A percentile compares a stretch with the other conserved stretches of the same genome.
phyloP scores from a whole-genome alignment of 148 eudicot genomes.

The Talinum fruticosum region DNA sequence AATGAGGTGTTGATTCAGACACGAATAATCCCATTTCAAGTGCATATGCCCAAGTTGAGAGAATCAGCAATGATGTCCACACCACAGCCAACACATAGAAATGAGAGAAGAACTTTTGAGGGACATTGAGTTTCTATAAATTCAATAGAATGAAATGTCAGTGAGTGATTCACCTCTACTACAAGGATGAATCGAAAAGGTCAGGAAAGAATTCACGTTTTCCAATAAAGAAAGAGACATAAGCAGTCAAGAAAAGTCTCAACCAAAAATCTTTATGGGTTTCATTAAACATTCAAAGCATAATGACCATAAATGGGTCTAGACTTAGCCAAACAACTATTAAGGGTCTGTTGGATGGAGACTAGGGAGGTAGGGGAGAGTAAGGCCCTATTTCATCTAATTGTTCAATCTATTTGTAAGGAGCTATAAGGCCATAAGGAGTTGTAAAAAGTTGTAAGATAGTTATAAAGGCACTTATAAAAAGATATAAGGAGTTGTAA shows the following conservation, averaged over 20 bases:
- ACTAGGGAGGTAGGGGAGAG: too few species aligned
- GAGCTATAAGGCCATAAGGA: too few species aligned
- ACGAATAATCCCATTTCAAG: constrained; percentile 40
- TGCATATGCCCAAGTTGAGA: constrained; percentile 69
- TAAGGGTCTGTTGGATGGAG: too few species aligned
- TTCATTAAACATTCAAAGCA: too few species aligned
- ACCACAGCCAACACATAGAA: constrained; percentile 69
- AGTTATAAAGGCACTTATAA: too few species aligned
- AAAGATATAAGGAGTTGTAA: too few species aligned
- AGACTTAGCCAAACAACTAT: too few species aligned
- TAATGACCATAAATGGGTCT: too few species aligned
- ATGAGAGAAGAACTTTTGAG: constrained; percentile 77
- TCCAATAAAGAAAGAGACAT: background rate
- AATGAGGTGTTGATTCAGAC: constrained; percentile 49
- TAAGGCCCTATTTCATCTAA: too few species aligned
- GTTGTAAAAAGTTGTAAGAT: too few species aligned
- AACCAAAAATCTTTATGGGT: background rate
- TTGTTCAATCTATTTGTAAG: too few species aligned
- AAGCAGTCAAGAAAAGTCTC: background rate
- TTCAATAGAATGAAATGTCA: constrained; percentile 23
- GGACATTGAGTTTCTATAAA: constrained; percentile 72
- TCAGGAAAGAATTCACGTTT: background rate
- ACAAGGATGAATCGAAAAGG: background rate
- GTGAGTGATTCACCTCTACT: background rate
- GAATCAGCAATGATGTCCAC: constrained; percentile 67